Conservation (phyloP, 306 rosid species). For the Adenanthera pavonina region DNA sequence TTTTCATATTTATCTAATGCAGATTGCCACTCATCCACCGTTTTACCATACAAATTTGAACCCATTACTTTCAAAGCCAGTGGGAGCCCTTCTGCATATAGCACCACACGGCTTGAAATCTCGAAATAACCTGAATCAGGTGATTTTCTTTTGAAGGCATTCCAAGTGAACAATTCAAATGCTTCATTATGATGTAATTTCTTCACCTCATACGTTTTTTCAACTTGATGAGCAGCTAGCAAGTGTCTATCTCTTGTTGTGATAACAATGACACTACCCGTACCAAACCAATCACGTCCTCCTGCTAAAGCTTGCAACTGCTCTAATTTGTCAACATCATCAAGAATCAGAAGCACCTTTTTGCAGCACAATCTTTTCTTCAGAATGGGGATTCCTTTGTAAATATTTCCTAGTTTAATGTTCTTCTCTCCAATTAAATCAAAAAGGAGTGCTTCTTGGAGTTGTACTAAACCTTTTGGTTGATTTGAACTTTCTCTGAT, state of each 20-base stretch:
- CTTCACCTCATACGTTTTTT: slow-evolving; percentile 38
- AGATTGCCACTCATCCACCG: slow-evolving; percentile 40
- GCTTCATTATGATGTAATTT: slow-evolving; percentile 32
- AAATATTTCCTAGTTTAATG: slow-evolving; percentile 41
- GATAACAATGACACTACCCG: slow-evolving; percentile 46
- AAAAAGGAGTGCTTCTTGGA: slow-evolving; percentile 40
- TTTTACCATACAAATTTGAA: slow-evolving; percentile 32
- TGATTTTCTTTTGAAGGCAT: slow-evolving; percentile 46
- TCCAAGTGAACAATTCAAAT: slow-evolving; percentile 44
- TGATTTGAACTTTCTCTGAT: slow-evolving; percentile 42
- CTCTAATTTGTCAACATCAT: slow-evolving; percentile 47
- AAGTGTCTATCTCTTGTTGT: slow-evolving; percentile 51
- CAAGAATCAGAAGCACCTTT: slow-evolving; percentile 44
- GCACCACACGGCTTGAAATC: slow-evolving; percentile 41
- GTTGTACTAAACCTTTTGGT: slow-evolving; percentile 35
- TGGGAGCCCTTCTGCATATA: slow-evolving; percentile 49
- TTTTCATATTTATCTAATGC: slow-evolving; percentile 36
- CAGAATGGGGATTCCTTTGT: slow-evolving; percentile 49
- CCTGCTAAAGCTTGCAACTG: slow-evolving; percentile 51
- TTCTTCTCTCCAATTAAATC: slow-evolving; percentile 30
- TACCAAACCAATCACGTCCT: slow-evolving; percentile 51
- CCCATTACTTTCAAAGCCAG: slow-evolving; percentile 51
- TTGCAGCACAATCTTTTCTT: slow-evolving; percentile 41
- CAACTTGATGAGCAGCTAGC: slow-evolving; percentile 39
- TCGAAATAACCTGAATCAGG: slow-evolving; percentile 31